Percentiles rank a stretch among this genome's conserved stretches.
Conservation (phyloP, 176 grass and related monocot species). For the Bolboschoenus planiculmis region DNA sequence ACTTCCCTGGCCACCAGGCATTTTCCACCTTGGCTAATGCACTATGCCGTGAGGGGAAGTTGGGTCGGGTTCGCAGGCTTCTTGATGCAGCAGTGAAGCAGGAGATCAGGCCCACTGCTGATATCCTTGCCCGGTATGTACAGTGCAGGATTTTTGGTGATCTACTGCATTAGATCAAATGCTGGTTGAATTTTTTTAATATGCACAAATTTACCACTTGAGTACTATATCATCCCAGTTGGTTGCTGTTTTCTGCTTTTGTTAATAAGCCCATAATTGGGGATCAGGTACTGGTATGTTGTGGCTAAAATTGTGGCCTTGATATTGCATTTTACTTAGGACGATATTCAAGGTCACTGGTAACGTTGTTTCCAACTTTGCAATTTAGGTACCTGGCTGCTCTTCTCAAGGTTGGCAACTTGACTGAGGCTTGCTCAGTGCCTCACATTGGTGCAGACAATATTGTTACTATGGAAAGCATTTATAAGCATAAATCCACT, state of each 20-base stretch:
- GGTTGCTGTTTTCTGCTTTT: neutral
- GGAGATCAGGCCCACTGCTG: slow-evolving; percentile 40
- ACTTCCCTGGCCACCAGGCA: slow-evolving; percentile 59
- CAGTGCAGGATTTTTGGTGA: neutral
- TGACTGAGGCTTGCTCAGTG: slow-evolving; percentile 47
- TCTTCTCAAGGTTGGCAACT: slow-evolving; percentile 65
- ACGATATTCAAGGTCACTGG: neutral
- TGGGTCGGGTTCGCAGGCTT: slow-evolving; percentile 63
- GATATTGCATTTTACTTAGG: neutral
- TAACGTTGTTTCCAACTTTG: neutral
- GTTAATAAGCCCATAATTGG: neutral
- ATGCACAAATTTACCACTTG: neutral
- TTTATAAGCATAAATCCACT: slow-evolving; percentile 60
- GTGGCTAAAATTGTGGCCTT: neutral
- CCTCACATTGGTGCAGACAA: slow-evolving; percentile 41
- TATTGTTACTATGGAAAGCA: slow-evolving; percentile 21
- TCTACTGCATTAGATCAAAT: neutral
- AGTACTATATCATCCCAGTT: neutral
- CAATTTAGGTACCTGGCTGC: slow-evolving; percentile 51
- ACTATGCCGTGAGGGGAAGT: slow-evolving; percentile 63
- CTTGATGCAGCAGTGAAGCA: slow-evolving; percentile 59
- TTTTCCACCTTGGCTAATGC: slow-evolving; percentile 65
- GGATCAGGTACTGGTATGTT: neutral
- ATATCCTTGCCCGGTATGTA: slow-evolving; percentile 41
- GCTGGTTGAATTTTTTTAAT: neutral